phyloP scores from a whole-genome alignment of 495 filamentous ascomycete species.

The Aspergillus biplanus region DNA sequence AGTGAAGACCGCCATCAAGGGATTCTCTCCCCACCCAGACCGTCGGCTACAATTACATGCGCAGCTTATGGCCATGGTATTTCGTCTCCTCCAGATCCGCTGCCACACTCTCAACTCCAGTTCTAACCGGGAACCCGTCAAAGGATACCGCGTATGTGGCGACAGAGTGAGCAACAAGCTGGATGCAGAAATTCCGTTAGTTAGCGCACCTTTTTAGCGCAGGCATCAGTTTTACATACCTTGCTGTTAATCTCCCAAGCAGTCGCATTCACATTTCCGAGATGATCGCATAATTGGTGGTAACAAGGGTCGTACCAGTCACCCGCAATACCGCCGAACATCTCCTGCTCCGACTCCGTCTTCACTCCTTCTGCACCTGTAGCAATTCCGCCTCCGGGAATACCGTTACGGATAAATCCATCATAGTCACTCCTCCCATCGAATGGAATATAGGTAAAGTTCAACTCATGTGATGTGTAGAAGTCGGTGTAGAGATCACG shows the following conservation, averaged over 20 bases:
- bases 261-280: conserved; percentile 56
- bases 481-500: conserved; percentile 65
- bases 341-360: conserved; percentile 55
- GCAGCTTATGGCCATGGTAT: conserved; percentile 26
- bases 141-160: conserved; percentile 63
- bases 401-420: conserved; percentile 63
- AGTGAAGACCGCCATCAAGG: neutral
- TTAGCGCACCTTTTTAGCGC: neutral
- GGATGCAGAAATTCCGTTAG: conserved; percentile 3
- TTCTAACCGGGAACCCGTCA: conserved; percentile 42
- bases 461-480: conserved; percentile 47
- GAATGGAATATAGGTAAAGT: conserved; percentile 58
- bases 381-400: conserved; percentile 68
- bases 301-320: conserved; percentile 65
- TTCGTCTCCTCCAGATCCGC: conserved; percentile 16
- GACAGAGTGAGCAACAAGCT: conserved; percentile 63
- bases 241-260: conserved; percentile 56
- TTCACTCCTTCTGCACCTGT: conserved; percentile 70
- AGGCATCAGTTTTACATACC: conserved; percentile 33
- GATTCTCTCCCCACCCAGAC: neutral
- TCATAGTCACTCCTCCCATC: conserved; percentile 70
- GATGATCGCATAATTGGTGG: conserved; percentile 58
- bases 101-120: conserved; percentile 4
- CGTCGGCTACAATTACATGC: conserved; percentile 16
- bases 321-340: conserved; percentile 66